Conservation (phyloP, 2,329 filamentous ascomycete genomes). For the Zymoseptoria ardabiliae region DNA sequence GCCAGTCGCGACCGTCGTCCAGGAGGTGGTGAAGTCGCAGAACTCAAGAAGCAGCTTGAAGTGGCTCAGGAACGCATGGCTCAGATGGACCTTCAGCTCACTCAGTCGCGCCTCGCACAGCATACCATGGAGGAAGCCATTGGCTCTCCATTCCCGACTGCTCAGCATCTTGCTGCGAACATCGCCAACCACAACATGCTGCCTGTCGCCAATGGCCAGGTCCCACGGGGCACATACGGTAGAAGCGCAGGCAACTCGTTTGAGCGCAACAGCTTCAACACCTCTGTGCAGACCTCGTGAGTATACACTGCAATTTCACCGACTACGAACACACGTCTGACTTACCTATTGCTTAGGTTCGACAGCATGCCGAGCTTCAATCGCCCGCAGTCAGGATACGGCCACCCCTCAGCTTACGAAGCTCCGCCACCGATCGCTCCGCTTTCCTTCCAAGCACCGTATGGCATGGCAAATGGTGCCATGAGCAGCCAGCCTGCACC, state of each 20-base stretch:
- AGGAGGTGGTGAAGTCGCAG: constrained; percentile 54
- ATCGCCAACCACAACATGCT: constrained; percentile 18
- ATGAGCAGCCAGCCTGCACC: constrained; percentile 15
- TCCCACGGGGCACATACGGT: constrained; percentile 8
- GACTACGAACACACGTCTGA: constrained; percentile 4
- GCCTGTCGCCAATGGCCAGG: constrained; percentile 4
- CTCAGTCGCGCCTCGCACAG: constrained; percentile 55
- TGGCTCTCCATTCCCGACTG: constrained; percentile 26
- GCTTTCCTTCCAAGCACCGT: constrained; percentile 18
- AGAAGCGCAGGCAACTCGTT: constrained; percentile 8
- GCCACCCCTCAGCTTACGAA: constrained; percentile 14
- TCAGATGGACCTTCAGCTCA: constrained; percentile 63
- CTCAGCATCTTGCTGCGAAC: constrained; percentile 24
- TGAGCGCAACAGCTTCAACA: constrained; percentile 14
- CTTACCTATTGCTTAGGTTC: constrained; percentile 6
- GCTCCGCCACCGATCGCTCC: constrained; percentile 23
- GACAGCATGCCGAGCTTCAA: constrained; percentile 9
- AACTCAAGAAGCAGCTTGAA: constrained; percentile 64
- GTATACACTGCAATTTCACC: neutral
- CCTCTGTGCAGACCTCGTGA: constrained; percentile 10
- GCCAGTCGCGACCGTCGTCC: constrained; percentile 20
- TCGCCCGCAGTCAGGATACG: constrained; percentile 8
- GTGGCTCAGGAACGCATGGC: constrained; percentile 63
- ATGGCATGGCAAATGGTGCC: constrained; percentile 10
- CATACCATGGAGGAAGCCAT: constrained; percentile 49